A percentile compares a stretch with the other conserved stretches of the same genome.
Evolutionary conservation across 495 filamentous ascomycete species (phyloP).

Genomic region (Aspergillus panamensis): DNA sequence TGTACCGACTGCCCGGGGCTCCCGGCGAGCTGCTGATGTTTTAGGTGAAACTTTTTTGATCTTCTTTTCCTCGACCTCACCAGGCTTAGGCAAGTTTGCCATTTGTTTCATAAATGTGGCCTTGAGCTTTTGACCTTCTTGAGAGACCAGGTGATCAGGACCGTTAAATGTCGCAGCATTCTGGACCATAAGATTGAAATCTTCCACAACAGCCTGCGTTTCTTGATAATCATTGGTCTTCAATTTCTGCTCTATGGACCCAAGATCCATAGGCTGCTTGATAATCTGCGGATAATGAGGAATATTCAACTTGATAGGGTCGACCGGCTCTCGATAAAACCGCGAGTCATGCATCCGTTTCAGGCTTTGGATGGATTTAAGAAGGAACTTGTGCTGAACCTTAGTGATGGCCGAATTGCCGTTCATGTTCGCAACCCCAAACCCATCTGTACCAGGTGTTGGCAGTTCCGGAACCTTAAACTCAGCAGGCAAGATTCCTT

Average conservation of each 20-base stretch:
- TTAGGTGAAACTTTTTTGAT: slow-evolving; percentile 51
- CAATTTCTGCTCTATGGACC: slow-evolving; percentile 75
- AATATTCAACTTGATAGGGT: slow-evolving; percentile 61
- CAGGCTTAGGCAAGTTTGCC: slow-evolving; percentile 43
- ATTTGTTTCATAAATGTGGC: slow-evolving; percentile 60
- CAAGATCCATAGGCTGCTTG: slow-evolving; percentile 75
- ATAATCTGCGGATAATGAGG: slow-evolving; percentile 70
- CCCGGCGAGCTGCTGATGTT: slow-evolving; percentile 48
- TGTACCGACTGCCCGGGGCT: slow-evolving; percentile 45
- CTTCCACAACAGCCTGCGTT: slow-evolving; percentile 62
- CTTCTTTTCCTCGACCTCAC: slow-evolving; percentile 61
- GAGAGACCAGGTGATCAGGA: slow-evolving; percentile 63
- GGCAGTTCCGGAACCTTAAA: slow-evolving; percentile 40
- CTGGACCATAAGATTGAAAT: slow-evolving; percentile 68
- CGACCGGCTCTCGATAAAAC: slow-evolving; percentile 73
- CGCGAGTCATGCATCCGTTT: slow-evolving; percentile 76
- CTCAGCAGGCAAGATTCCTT: slow-evolving; percentile 24
- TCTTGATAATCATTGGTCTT: slow-evolving; percentile 62
- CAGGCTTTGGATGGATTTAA: slow-evolving; percentile 58
- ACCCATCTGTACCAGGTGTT: slow-evolving; percentile 26
- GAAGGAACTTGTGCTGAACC: slow-evolving; percentile 54
- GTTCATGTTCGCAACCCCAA: slow-evolving; percentile 9
- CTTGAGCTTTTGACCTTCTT: slow-evolving; percentile 57
- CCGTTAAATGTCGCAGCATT: slow-evolving; percentile 86
- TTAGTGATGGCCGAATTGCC: slow-evolving; percentile 44